Percentiles rank a stretch among this genome's conserved stretches.
These are phyloP conservation scores for Ceratocystis eucalypticola DNA, from an alignment of 2,329 filamentous ascomycete genomes.

Conservation along the genomic window DNA sequence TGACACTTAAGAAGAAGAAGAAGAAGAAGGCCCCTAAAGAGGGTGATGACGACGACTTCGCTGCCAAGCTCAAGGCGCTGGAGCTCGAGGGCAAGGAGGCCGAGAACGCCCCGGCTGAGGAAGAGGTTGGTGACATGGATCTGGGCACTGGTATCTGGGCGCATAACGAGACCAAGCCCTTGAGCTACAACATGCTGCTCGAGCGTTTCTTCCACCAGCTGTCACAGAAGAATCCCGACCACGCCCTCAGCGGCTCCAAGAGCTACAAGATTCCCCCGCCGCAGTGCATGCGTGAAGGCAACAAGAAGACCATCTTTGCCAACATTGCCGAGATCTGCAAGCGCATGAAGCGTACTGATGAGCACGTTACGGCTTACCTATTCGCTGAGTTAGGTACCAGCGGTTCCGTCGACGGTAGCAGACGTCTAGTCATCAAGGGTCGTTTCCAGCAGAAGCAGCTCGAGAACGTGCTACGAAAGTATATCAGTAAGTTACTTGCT, in stretches of 20 bases:
- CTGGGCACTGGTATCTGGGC: constrained; percentile 82
- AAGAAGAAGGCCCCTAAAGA: constrained; percentile 39
- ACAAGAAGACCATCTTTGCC: constrained; percentile 99
- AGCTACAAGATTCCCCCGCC: constrained; percentile 99
- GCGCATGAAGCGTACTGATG: constrained; percentile 96
- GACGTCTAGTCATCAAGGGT: constrained; percentile 94
- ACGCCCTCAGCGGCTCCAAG: constrained; percentile 75
- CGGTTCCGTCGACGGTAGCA: constrained; percentile 84
- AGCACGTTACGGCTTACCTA: constrained; percentile 92
- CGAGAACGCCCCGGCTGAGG: constrained; percentile 37
- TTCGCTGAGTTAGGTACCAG: constrained; percentile 97
- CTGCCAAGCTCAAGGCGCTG: constrained; percentile 48
- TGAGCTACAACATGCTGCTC: constrained; percentile 76
- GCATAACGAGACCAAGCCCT: constrained; percentile 62
- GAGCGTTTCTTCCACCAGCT: constrained; percentile 89
- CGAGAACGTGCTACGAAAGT: constrained; percentile 90
- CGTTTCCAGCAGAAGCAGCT: constrained; percentile 99
- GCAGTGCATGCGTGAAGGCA: constrained; percentile 97
- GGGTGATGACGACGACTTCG: constrained; percentile 48
- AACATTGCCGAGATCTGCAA: constrained; percentile 99
- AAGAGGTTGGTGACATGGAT: constrained; percentile 64
- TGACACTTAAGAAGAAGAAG: constrained; percentile 76
- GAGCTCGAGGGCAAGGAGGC: constrained; percentile 52
- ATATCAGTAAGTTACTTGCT: constrained; percentile 56
- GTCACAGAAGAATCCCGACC: constrained; percentile 91